Percentiles rank a stretch among this genome's conserved stretches.
Evolutionary conservation across 257 asterid species (phyloP).

Genomic region (Solanum virginianum): DNA sequence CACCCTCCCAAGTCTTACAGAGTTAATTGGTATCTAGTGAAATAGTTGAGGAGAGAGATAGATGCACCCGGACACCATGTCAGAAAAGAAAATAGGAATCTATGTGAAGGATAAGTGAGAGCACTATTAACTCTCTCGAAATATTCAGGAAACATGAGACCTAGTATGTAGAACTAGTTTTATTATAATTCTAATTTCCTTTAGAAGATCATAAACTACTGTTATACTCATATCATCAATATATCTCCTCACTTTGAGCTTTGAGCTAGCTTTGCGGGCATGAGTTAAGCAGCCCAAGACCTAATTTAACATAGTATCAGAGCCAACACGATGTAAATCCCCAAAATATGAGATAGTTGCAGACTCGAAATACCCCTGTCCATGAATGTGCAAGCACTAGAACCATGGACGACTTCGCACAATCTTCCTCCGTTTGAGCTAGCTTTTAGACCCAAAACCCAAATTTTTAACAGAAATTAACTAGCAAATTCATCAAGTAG

Average conservation of each 20-base stretch:
- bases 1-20: background rate
- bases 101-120: background rate
- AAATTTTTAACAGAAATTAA: background rate
- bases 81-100: background rate
- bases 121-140: background rate
- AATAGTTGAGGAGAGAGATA: background rate
- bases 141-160: background rate
- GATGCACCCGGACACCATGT: background rate
- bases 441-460: background rate
- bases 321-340: too few species aligned
- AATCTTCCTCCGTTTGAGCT: background rate
- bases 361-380: too few species aligned
- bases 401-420: background rate
- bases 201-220: background rate
- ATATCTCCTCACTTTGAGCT: background rate
- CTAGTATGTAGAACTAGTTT: background rate
- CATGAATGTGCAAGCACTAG: background rate
- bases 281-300: background rate
- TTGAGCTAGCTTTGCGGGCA: too few species aligned
- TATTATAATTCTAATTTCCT: background rate
- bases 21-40: background rate
- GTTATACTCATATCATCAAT: background rate
- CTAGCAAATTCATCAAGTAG: background rate
- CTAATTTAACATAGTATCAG: too few species aligned
- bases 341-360: too few species aligned